A percentile compares a stretch with the other conserved stretches of the same genome.
phyloP scores from a whole-genome alignment of 345 rosid genomes.

The Laguncularia racemosa region DNA sequence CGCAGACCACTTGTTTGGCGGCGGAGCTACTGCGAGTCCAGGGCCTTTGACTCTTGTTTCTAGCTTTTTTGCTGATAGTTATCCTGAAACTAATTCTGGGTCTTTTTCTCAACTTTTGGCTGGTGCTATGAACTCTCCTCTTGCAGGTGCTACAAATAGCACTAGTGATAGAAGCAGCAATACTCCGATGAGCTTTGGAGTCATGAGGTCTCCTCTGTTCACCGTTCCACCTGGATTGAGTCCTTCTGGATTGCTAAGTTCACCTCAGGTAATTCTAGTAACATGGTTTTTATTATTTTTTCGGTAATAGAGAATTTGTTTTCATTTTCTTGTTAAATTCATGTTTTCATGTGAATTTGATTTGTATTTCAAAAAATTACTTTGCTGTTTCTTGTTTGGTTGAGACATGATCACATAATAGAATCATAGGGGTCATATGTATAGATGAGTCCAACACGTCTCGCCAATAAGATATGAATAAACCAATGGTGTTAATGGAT shows the following conservation, averaged over 20 bases:
- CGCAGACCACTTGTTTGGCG: slow-evolving; percentile 28
- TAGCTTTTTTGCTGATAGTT: slow-evolving; percentile 59
- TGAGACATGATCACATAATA: too few species aligned
- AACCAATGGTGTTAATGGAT: too few species aligned
- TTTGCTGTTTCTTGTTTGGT: too few species aligned
- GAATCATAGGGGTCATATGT: too few species aligned
- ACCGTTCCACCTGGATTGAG: slow-evolving; percentile 86
- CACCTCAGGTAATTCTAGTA: slow-evolving; percentile 35
- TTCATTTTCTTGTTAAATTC: too few species aligned
- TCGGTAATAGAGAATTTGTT: too few species aligned
- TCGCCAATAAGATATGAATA: too few species aligned
- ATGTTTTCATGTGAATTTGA: too few species aligned
- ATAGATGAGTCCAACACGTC: too few species aligned
- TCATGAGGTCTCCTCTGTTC: slow-evolving; percentile 47
- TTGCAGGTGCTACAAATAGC: slow-evolving; percentile 14
- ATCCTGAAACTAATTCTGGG: slow-evolving; percentile 40
- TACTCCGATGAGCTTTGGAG: slow-evolving; percentile 42
- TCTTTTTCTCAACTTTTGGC: slow-evolving; percentile 91
- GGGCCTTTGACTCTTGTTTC: slow-evolving; percentile 91
- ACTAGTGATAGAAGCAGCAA: slow-evolving; percentile 40
- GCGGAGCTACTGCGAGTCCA: slow-evolving; percentile 55
- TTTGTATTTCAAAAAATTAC: too few species aligned
- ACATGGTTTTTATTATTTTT: too few species aligned
- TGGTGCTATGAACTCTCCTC: slow-evolving; percentile 82
- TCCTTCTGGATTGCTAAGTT: slow-evolving; percentile 80